Percentiles rank a stretch among this genome's conserved stretches.
Conservation (phyloP, 257 asterid species). For the Solanum tarapatanum region DNA sequence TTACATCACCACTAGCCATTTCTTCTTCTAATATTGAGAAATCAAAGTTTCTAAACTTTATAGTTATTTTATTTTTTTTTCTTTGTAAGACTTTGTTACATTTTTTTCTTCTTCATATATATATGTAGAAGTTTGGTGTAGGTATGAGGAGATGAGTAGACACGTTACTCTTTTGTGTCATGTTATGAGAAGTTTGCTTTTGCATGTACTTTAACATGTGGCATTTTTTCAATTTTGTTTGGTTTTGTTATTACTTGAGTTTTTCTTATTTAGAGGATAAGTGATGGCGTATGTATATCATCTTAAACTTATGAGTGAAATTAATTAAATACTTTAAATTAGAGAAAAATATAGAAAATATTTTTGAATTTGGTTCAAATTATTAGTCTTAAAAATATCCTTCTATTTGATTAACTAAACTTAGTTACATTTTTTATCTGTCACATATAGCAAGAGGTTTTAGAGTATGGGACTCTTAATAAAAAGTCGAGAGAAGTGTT, state of each 20-base stretch:
- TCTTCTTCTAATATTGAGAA: background rate
- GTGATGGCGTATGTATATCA: background rate
- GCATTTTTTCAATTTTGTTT: background rate
- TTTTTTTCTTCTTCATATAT: accelerated
- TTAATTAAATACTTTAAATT: no score
- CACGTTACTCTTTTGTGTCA: background rate
- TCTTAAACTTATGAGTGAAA: no score
- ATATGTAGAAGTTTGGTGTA: background rate
- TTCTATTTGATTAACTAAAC: no score
- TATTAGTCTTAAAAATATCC: no score
- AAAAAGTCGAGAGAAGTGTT: no score
- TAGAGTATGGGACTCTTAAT: no score
- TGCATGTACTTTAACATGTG: background rate
- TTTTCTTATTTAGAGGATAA: background rate
- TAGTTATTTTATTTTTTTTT: background rate
- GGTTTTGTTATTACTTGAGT: background rate
- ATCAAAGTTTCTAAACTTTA: no score
- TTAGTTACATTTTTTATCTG: no score
- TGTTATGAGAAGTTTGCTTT: background rate
- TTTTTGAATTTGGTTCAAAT: accelerated
- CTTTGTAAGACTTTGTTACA: background rate
- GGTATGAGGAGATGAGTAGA: background rate
- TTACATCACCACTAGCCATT: background rate
- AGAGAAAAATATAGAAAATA: no score
- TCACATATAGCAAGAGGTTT: no score